Evolutionary conservation across 2,329 filamentous ascomycete species (phyloP), one percentile per base, ranked within the genome.

Genomic region (Peltaster fructicola): DNA sequence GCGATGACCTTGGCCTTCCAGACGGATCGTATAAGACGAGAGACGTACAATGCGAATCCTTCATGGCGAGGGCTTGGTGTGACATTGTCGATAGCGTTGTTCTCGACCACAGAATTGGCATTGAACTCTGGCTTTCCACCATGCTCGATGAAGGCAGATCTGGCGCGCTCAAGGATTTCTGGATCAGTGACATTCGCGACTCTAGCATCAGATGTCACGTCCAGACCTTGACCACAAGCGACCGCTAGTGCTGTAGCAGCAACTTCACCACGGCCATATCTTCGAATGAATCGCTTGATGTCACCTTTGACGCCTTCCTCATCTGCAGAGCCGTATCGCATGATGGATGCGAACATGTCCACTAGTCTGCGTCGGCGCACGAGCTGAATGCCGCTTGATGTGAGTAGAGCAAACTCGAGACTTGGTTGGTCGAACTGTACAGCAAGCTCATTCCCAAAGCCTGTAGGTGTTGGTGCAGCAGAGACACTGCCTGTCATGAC

Each of bases 381-480:
- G 6, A 91, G 66, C 41, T 93, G 81, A 26, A 98, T 69, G 3
- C 88, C 88, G 8, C 70, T 81, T 40, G 88, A 91, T 15, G 88
- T 95, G 26, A 98, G 62, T 22, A 98, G 70, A 1, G 85, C 88
- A 35, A 95, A 72, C 45, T 98, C 85, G 24, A 75, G 71, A 0
- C 76, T 65, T 0, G 72, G 61, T 31, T 78, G 65, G 42, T 98
- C 88, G 40, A 88, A 98, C 40, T 98, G 90, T n/a, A 91, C 76
- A 2, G 88, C 81, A 28, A 95, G 60, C 52, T 98, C 88, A 39
- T 98, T 98, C 7, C 85, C 84, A 41, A 92, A 95, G 0, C 84
- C 85, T 12, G 70, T 47, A 0, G 79, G 77, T 14, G 68, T 65
- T 7, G 54, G 55, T 1, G 71, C 63, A 7, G 77, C 76, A 9